Conservation (phyloP, 371 early-diverging fungal species). For the Fennellomyces sp. region DNA sequence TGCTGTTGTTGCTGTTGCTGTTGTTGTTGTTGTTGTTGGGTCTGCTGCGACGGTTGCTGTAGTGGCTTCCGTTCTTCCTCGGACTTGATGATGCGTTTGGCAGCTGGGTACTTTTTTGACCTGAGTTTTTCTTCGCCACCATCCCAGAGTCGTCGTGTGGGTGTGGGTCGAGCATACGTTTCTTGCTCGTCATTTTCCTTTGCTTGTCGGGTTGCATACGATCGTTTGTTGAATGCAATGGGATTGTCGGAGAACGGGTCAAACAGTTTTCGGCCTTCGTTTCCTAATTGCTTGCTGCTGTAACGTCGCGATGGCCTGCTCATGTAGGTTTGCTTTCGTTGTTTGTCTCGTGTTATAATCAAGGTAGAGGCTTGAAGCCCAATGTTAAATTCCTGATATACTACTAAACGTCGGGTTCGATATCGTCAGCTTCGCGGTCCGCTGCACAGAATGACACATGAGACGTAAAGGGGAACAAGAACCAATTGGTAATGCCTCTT, state of each 20-base stretch:
- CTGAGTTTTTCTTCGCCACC: background rate
- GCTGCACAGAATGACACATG: slow-evolving; percentile 1
- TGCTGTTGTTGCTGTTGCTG: slow-evolving; percentile 10
- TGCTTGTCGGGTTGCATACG: no score
- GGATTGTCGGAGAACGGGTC: slow-evolving; percentile 44
- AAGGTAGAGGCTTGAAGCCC: background rate
- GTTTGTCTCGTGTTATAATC: background rate
- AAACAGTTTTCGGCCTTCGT: slow-evolving; percentile 26
- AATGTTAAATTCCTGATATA: background rate
- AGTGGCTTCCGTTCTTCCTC: background rate
- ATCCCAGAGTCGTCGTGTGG: background rate
- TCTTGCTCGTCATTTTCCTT: no score
- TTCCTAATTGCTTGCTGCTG: background rate
- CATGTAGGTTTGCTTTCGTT: slow-evolving; percentile 3
- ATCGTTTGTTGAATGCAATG: slow-evolving; percentile 32
- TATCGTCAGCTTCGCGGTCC: slow-evolving; percentile 4
- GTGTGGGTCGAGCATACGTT: no score
- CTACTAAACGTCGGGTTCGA: background rate
- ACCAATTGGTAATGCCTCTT: background rate
- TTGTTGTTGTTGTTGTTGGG: slow-evolving; percentile 6
- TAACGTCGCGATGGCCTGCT: slow-evolving; percentile 8
- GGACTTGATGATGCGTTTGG: background rate
- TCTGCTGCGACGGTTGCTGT: slow-evolving; percentile 1
- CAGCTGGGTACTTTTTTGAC: background rate
- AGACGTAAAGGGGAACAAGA: background rate